Base-by-base conservation (phyloP, 495 filamentous ascomycete species). In the Aspergillus heteromorphus region DNA sequence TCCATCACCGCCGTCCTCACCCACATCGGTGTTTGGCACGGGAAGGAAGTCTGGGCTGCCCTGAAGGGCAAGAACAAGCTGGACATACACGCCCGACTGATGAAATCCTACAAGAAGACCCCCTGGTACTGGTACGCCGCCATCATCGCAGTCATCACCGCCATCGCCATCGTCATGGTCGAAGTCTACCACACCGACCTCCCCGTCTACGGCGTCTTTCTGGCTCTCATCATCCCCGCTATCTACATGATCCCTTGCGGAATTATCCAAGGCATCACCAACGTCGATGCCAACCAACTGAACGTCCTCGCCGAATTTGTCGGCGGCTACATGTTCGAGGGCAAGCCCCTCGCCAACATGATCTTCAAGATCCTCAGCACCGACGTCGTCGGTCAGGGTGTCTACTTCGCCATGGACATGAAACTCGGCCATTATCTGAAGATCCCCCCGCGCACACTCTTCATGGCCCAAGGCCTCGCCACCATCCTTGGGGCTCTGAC, bases 181-280 rank as follows among this genome's bases (percentile, higher is more conserved):
- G 79, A 6, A 23, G 43, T n/a, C 19, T 48, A 40, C 14, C 34
- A 16, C 41, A 86, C 87, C 0, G 76, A 88, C 65, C 74, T 91
- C 4, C 88, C 88, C 0, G 88, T 87, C 84, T 90, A 88, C 62
- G 88, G 87, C 16, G 69, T 92, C 10, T 72, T 91, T 1, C 74
- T 92, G 6, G 86, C 86, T 4, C 71, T 92, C 3, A 75, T 71
- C 29, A 54, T 78, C n/a, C 86, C 84, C 55, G 77, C 80, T n/a
- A 63, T 88, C 18, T 78, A 90, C 41, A 89, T 89, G 68, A 84
- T 91, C 51, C 88, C 88, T 19, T 87, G 87, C 61, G 88, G 88
- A 55, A 92, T 91, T 49, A 82, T 91, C 53, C 88, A 87, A 80
- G 88, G 86, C 11, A 87, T 90, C 53, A 89, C 88, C 29, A 91